A percentile compares a stretch with the other conserved stretches of the same genome.
These are phyloP conservation scores for Fusarium xylarioides DNA, from an alignment of 2,329 filamentous ascomycete genomes.

Conservation along the genomic window DNA sequence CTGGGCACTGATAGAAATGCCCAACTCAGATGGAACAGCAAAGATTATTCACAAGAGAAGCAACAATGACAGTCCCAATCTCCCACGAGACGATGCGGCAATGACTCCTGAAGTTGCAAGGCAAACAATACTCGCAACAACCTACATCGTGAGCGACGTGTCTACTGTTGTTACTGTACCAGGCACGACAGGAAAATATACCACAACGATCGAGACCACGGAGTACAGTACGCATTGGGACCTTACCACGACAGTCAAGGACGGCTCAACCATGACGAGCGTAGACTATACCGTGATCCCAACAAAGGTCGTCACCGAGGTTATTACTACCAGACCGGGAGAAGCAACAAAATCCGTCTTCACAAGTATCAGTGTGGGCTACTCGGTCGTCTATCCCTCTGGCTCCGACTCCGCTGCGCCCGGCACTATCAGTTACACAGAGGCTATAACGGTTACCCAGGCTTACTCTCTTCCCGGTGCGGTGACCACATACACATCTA, in stretches of 20 bases:
- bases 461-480: constrained; percentile 15
- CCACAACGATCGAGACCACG: constrained; percentile 25
- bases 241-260: constrained; percentile 20
- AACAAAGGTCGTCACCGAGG: constrained; percentile 22
- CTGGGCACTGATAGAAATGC: constrained; percentile 39
- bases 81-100: background rate
- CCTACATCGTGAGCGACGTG: constrained; percentile 21
- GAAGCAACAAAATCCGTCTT: constrained; percentile 1
- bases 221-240: constrained; percentile 14
- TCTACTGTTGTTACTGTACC: constrained; percentile 30
- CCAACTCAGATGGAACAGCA: constrained; percentile 36
- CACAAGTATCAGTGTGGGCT: constrained; percentile 15
- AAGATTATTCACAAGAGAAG: constrained; percentile 30
- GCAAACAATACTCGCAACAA: constrained; percentile 20
- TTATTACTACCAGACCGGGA: constrained; percentile 11
- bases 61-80: background rate
- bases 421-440: constrained; percentile 1
- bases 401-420: background rate
- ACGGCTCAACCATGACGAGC: constrained; percentile 11
- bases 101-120: background rate
- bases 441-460: constrained; percentile 11
- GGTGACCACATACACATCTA: constrained; percentile 6
- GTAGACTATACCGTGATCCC: constrained; percentile 8
- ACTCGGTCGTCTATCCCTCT: constrained; percentile 8
- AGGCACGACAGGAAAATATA: constrained; percentile 36